phyloP scores from a whole-genome alignment of 148 eudicot genomes.

The Rhododendron williamsianum region DNA sequence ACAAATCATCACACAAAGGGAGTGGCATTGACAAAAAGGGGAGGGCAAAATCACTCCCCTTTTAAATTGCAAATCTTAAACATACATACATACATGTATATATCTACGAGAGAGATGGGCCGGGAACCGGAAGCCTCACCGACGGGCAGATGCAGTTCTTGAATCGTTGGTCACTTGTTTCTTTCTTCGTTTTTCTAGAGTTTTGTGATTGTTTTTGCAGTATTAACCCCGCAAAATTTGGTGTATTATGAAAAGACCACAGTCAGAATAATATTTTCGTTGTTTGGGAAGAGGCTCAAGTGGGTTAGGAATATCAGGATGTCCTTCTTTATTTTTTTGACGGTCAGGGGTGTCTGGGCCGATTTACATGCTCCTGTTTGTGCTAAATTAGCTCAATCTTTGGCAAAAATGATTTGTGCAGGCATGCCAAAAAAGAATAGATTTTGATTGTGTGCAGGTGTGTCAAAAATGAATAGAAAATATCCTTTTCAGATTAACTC shows the following conservation, averaged over 20 bases:
- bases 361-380: no score
- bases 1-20: no score
- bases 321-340: not conserved
- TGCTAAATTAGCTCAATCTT: no score
- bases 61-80: not conserved
- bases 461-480: no score
- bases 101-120: not conserved
- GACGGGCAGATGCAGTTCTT: constrained; percentile 1
- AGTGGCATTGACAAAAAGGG: no score
- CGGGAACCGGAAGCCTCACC: not conserved
- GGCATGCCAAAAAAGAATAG: no score
- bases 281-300: not conserved
- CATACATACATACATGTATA: not conserved
- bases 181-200: not conserved
- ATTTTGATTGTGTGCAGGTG: no score
- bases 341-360: no score
- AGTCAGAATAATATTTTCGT: not conserved
- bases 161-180: not conserved
- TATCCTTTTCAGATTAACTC: no score
- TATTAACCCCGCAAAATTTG: not conserved
- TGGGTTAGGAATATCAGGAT: not conserved
- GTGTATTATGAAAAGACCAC: not conserved
- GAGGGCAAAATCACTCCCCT: no score
- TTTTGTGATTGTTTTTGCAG: not conserved
- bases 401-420: no score